Evolutionary conservation across 2,329 filamentous ascomycete species (phyloP).

Genomic region (Scortechinia acanthostroma): DNA sequence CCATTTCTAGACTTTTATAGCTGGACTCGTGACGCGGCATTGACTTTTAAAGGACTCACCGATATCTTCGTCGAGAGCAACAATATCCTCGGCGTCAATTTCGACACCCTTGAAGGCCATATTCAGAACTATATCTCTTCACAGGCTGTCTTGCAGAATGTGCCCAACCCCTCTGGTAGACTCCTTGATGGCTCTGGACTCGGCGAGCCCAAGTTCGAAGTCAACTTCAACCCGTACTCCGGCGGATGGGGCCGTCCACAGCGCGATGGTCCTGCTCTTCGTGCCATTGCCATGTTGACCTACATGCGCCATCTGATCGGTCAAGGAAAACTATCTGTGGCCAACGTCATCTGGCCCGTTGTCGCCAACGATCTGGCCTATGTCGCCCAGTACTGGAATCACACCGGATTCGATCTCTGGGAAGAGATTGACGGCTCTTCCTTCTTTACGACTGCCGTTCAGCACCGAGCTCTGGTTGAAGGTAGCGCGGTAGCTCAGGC

Average conservation of each 20-base stretch:
- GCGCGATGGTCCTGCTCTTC: constrained; percentile 49
- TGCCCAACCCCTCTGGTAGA: constrained; percentile 62
- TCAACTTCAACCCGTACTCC: constrained; percentile 38
- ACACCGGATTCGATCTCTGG: constrained; percentile 51
- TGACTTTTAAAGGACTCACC: constrained; percentile 47
- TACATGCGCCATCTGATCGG: constrained; percentile 42
- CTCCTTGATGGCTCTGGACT: constrained; percentile 40
- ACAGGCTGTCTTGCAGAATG: constrained; percentile 48
- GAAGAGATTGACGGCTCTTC: constrained; percentile 48
- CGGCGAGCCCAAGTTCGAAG: constrained; percentile 46
- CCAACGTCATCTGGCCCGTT: constrained; percentile 50
- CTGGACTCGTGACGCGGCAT: constrained; percentile 70
- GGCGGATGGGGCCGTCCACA: constrained; percentile 50
- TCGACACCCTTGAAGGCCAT: constrained; percentile 42
- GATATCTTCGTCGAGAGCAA: constrained; percentile 59
- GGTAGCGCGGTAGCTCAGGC: constrained; percentile 6
- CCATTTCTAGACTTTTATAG: constrained; percentile 62
- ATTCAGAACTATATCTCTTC: constrained; percentile 65
- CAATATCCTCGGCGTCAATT: constrained; percentile 60
- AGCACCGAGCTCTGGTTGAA: constrained; percentile 45
- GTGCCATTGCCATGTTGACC: constrained; percentile 44
- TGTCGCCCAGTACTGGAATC: constrained; percentile 43
- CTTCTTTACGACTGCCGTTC: constrained; percentile 49
- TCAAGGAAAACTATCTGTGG: constrained; percentile 32
- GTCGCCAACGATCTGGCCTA: constrained; percentile 49